These are phyloP conservation scores for Pyrenochaeta sp. DNA, from an alignment of 2,329 filamentous ascomycete species.

Conservation along the genomic window DNA sequence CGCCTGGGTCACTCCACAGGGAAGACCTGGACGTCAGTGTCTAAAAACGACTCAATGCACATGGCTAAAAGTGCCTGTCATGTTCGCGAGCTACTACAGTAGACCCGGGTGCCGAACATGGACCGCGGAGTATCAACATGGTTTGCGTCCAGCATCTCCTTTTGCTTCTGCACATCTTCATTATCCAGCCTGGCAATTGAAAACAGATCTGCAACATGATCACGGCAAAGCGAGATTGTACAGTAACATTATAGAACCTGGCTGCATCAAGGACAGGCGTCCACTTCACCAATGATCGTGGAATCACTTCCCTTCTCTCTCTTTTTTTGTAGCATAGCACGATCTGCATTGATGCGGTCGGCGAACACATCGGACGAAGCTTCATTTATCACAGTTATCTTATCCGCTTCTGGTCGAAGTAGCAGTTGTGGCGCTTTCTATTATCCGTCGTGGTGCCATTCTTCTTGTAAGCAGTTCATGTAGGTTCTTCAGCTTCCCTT, in stretches of 20 bases:
- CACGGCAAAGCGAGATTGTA: not conserved
- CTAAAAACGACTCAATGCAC: not conserved
- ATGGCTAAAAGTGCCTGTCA: not conserved
- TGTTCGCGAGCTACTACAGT: not conserved
- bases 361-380: not conserved
- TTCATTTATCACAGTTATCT: too few species aligned
- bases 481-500: too few species aligned
- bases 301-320: not conserved
- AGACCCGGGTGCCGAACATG: not conserved
- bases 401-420: too few species aligned
- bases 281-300: not conserved
- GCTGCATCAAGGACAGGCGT: not conserved
- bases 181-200: not conserved
- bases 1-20: not conserved
- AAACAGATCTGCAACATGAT: not conserved
- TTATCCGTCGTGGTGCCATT: too few species aligned
- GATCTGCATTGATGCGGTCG: not conserved
- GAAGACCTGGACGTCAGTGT: not conserved
- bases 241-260: not conserved
- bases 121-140: not conserved
- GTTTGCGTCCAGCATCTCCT: not conserved
- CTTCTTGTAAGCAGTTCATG: too few species aligned
- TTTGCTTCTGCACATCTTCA: not conserved
- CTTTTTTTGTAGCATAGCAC: not conserved
- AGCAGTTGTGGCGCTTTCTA: too few species aligned